phyloP scores from a whole-genome alignment of 73 alveolate genomes.

The Diophrys sp. region DNA sequence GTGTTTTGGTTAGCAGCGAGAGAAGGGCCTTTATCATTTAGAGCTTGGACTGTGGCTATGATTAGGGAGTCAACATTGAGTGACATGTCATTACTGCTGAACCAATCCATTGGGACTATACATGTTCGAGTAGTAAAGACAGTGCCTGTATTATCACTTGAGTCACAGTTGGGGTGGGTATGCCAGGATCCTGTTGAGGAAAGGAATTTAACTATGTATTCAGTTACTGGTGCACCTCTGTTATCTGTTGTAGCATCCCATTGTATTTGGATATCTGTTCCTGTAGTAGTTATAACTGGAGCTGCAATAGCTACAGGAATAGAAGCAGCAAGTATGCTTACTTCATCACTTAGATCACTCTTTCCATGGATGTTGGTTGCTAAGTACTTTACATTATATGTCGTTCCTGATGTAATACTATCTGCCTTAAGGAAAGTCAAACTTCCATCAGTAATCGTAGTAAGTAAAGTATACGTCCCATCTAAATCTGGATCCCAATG shows the following conservation, averaged over 20 bases:
- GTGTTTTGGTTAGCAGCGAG: conserved; percentile 7
- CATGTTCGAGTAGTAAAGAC: too few relatives aligned
- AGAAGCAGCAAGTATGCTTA: background rate
- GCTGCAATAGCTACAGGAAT: background rate
- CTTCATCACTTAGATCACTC: background rate
- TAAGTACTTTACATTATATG: background rate
- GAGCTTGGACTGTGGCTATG: conserved; percentile 33
- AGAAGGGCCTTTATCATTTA: conserved; percentile 41
- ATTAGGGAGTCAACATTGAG: conserved; percentile 24
- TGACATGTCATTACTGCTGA: conserved; percentile 13
- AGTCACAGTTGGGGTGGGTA: background rate
- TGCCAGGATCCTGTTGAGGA: background rate
- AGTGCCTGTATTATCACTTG: background rate
- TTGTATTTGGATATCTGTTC: background rate
- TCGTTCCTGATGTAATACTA: background rate
- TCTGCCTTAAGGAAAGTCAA: background rate
- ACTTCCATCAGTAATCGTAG: background rate
- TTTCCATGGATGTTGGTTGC: background rate
- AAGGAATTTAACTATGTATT: background rate
- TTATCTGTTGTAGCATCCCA: background rate
- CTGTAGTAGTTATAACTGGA: background rate
- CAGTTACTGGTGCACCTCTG: background rate
- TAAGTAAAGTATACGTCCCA: conserved; percentile 3
- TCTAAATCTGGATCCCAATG: conserved; percentile 28
- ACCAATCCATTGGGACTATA: conserved; percentile 16